phyloP scores from a whole-genome alignment of 108 stramenopile species.

The Pinguiococcus pyrenoidosus region DNA sequence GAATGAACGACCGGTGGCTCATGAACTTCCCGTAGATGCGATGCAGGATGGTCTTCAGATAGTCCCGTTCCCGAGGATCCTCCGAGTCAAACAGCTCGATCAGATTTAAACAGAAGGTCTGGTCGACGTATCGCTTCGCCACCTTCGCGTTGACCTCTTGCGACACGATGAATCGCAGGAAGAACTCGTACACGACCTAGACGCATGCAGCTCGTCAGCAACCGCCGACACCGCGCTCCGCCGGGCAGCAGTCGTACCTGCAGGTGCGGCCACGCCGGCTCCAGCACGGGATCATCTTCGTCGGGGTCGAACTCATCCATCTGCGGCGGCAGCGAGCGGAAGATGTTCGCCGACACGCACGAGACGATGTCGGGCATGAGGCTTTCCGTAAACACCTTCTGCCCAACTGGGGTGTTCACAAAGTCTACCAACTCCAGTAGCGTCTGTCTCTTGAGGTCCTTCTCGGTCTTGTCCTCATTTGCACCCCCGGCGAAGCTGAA shows the following conservation, averaged over 20 bases:
- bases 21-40: slow-evolving; percentile 99
- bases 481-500: slow-evolving; percentile 67
- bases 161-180: slow-evolving; percentile 87
- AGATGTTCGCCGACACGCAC: slow-evolving; percentile 84
- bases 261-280: slow-evolving; percentile 94
- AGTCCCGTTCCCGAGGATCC: slow-evolving; percentile 97
- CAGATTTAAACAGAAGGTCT: slow-evolving; percentile 70
- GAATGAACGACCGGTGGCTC: slow-evolving; percentile 91
- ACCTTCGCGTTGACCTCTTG: slow-evolving; percentile 93
- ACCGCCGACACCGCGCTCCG: not conserved
- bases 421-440: slow-evolving; percentile 93
- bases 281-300: slow-evolving; percentile 96
- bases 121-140: slow-evolving; percentile 79
- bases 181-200: slow-evolving; percentile 98
- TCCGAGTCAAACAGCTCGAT: slow-evolving; percentile 96
- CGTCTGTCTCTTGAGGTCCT: slow-evolving; percentile 92
- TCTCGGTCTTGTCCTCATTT: slow-evolving; percentile 55
- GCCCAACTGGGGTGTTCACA: slow-evolving; percentile 84
- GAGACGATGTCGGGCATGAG: slow-evolving; percentile 45
- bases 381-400: slow-evolving; percentile 89
- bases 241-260: too few relatives aligned
- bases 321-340: slow-evolving; percentile 85
- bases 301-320: slow-evolving; percentile 98
- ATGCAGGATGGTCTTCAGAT: slow-evolving; percentile 96
- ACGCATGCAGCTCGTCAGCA: too few relatives aligned